Base-by-base conservation (phyloP, 2,329 filamentous ascomycete genomes). In the Alternaria conjuncta region DNA sequence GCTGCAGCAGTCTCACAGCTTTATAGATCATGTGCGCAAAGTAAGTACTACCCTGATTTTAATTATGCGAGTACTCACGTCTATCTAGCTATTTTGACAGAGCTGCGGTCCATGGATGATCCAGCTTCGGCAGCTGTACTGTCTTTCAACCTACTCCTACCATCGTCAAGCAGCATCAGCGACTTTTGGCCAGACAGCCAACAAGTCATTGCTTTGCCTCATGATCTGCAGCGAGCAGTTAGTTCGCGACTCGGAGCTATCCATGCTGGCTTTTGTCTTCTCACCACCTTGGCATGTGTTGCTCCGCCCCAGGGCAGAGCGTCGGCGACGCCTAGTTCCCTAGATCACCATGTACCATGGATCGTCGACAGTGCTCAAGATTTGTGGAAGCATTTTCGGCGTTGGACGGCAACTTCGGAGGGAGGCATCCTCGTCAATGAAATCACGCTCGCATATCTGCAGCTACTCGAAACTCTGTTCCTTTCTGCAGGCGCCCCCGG, bases 31-130 rank as follows among this genome's bases (percentile, higher is more conserved):
- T 81, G 77, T 58, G 73, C 83, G 30, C 78, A 82, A 53, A 76
- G 83, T 83, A 71, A 59, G 78, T 68, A 11, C 11, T 26, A 23
- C 21, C n/a, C 13, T 12, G 4, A 3, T 7, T 21, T 30, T 4
- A 21, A 8, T 5, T 12, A 44, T 9, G 2, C 26, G 15, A 15
- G 45, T 47, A 50, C 65, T 72, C 23, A 68, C 30, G 6, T 15
- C 21, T 15, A 11, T 7, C 18, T n/a, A 87, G 86, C 84, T 67
- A 79, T 85, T 13, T 57, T 86, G 13, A 70, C 69, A 57, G 79
- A 80, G 15, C 67, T 86, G 43, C 82, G 85, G 61, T 64, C 63
- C 32, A 58, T 70, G 3, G 68, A 78, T 12, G 61, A 71, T n/a
- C 26, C 61, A 8, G n/a, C 63, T 4, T 56, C 64, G 36, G 50